These are phyloP conservation scores for Rubia occidens DNA, from an alignment of 305 asterid species.

Conservation along the genomic window DNA sequence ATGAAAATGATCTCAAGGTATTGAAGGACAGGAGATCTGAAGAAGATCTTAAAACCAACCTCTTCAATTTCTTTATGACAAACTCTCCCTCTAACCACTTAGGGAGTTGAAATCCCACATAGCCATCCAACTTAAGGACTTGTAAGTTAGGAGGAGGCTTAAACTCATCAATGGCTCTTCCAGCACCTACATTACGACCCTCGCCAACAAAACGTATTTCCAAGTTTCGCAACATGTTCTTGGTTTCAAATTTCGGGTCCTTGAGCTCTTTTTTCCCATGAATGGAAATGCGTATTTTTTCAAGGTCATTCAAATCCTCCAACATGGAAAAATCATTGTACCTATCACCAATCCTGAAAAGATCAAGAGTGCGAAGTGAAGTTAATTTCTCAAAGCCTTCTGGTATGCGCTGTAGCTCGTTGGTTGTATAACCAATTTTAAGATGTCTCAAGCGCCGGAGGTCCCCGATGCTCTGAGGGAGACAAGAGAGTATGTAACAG, in stretches of 20 bases:
- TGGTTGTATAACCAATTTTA: not conserved
- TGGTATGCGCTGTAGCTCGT: not conserved
- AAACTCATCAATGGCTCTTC: not conserved
- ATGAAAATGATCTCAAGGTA: not conserved
- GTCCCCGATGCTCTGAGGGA: slow-evolving; percentile 13
- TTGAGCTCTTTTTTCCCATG: not conserved
- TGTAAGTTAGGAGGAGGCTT: not conserved
- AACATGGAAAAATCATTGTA: not conserved
- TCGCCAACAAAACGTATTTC: not conserved
- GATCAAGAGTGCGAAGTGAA: not conserved
- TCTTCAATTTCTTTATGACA: not conserved
- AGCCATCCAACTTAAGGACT: not conserved
- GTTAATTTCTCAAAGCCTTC: not conserved
- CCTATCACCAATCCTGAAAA: not conserved
- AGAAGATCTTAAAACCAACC: not conserved
- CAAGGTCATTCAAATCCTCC: not conserved
- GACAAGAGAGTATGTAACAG: not conserved
- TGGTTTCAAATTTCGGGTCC: not conserved
- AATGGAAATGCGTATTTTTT: not conserved
- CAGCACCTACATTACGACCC: not conserved
- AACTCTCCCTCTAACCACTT: not conserved
- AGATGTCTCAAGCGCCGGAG: slow-evolving; percentile 20
- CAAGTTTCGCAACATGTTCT: not conserved
- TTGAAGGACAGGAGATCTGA: not conserved
- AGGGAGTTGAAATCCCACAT: not conserved